These are phyloP conservation scores for Blastosporella zonata DNA, from an alignment of 1,284 basidiomycete genomes.

Conservation along the genomic window DNA sequence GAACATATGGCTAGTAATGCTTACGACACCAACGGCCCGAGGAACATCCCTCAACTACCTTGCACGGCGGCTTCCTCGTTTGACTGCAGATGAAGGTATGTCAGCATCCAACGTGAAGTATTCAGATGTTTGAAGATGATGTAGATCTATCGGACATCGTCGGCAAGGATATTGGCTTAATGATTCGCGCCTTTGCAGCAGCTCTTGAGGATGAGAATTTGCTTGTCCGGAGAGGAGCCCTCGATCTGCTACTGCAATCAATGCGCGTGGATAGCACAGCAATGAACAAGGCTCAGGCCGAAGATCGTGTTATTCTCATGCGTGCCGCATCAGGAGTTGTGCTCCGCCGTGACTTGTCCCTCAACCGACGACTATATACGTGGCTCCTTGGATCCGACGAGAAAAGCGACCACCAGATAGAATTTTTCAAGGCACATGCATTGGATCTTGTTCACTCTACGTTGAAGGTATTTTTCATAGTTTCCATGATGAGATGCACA, in stretches of 20 bases:
- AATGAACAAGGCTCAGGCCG: conserved; percentile 59
- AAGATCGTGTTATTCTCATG: conserved; percentile 77
- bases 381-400: conserved; percentile 91
- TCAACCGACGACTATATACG: conserved; percentile 90
- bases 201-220: conserved; percentile 89
- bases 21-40: conserved; percentile 85
- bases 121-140: neutral
- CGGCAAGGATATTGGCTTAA: conserved; percentile 85
- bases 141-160: conserved; percentile 72
- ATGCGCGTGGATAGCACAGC: conserved; percentile 72
- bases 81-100: conserved; percentile 69
- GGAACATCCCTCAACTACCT: conserved; percentile 89
- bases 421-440: conserved; percentile 67
- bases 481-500: neutral
- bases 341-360: conserved; percentile 86
- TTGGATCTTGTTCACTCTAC: conserved; percentile 68
- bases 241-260: conserved; percentile 79
- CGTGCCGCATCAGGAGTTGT: conserved; percentile 80
- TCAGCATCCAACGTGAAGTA: conserved; percentile 1
- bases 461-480: conserved; percentile 50
- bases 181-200: conserved; percentile 89
- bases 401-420: conserved; percentile 66
- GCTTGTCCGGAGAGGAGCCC: conserved; percentile 76
- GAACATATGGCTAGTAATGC: conserved; percentile 91
- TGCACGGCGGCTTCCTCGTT: conserved; percentile 69